These are phyloP conservation scores for Aurifilum marmelostoma DNA, from an alignment of 2,329 filamentous ascomycete species.

Conservation along the genomic window DNA sequence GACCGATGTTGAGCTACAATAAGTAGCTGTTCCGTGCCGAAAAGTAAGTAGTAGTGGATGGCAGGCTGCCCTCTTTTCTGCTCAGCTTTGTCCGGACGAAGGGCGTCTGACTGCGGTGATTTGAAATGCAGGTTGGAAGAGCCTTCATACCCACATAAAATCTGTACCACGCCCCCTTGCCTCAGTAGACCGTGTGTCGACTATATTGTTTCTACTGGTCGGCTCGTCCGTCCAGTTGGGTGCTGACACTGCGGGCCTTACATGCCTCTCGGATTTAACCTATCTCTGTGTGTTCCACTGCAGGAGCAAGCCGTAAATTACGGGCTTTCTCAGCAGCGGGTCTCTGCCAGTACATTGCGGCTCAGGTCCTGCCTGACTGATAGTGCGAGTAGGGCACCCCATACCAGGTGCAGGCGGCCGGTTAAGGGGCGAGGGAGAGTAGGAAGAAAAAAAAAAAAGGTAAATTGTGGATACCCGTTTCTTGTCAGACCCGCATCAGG, in stretches of 20 bases:
- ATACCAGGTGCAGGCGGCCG: background rate
- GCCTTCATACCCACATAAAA: background rate
- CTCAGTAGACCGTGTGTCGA: background rate
- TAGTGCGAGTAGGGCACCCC: background rate
- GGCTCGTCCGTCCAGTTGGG: background rate
- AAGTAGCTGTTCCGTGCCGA: background rate
- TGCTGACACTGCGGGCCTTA: background rate
- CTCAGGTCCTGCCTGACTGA: background rate
- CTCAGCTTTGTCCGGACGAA: background rate
- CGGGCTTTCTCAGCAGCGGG: background rate
- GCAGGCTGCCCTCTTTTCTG: no score
- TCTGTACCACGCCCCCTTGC: background rate
- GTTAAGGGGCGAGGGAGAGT: background rate
- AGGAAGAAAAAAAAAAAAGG: no score
- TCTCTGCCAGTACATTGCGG: background rate
- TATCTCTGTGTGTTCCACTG: conserved; percentile 2
- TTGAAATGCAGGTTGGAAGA: background rate
- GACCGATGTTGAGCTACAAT: no score
- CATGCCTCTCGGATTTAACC: background rate
- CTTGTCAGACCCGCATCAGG: background rate
- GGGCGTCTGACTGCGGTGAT: background rate
- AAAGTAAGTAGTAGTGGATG: background rate
- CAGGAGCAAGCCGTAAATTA: background rate
- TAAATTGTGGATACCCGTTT: background rate
- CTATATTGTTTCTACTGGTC: background rate